Evolutionary conservation across 345 rosid species (phyloP).

Genomic region (Isatis tinctoria): DNA sequence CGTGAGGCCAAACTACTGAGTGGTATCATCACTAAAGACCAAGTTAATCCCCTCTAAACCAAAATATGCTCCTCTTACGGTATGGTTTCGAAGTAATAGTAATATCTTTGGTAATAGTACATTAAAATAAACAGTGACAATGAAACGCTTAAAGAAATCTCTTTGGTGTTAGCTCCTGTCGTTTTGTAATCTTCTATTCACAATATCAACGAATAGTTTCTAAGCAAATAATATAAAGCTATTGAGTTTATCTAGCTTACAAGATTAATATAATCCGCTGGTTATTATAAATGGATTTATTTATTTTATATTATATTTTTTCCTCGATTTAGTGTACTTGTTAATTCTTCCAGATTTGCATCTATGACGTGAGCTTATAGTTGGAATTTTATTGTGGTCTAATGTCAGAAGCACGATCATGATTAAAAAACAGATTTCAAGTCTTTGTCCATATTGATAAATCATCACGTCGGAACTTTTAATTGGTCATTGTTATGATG

Average conservation of each 20-base stretch:
- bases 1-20: constrained; percentile 65
- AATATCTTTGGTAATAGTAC: constrained; percentile 1
- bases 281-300: background rate
- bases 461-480: constrained; percentile 23
- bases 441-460: constrained; percentile 7
- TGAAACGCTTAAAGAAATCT: background rate
- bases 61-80: background rate
- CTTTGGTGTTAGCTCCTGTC: background rate
- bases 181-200: constrained; percentile 14
- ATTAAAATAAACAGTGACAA: background rate
- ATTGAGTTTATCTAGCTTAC: background rate
- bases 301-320: background rate
- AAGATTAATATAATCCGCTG: background rate
- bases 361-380: constrained; percentile 28
- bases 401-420: constrained; percentile 29
- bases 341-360: constrained; percentile 2
- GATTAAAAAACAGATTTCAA: background rate
- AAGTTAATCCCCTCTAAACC: background rate
- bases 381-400: constrained; percentile 17
- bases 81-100: constrained; percentile 7
- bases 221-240: background rate
- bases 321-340: background rate
- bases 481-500: constrained; percentile 19
- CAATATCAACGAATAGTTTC: background rate
- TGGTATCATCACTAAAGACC: background rate